phyloP scores from a whole-genome alignment of 306 rosid species.

The Biancaea sappan region DNA sequence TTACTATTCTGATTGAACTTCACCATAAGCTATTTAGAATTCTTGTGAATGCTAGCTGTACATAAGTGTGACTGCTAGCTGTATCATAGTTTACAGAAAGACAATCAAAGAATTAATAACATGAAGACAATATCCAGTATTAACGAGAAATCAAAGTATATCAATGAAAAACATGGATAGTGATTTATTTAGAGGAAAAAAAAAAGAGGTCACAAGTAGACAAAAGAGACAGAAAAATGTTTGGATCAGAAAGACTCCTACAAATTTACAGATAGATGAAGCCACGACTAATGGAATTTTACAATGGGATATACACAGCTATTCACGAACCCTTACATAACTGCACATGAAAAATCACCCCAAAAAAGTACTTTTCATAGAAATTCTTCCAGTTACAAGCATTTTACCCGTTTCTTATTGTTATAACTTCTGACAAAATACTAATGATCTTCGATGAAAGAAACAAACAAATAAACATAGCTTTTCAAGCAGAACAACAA shows the following conservation, averaged over 20 bases:
- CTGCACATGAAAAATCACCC: not conserved
- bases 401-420: not conserved
- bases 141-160: not conserved
- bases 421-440: not conserved
- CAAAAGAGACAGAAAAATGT: not conserved
- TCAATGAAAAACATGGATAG: not conserved
- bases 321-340: not conserved
- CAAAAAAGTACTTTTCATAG: not conserved
- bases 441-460: not conserved
- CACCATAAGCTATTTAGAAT: slow-evolving; percentile 43
- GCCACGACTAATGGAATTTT: not conserved
- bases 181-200: not conserved
- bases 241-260: not conserved
- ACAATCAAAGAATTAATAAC: slow-evolving; percentile 38
- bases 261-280: not conserved
- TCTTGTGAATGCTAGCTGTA: not conserved
- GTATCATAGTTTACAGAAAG: slow-evolving; percentile 36
- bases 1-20: slow-evolving; percentile 37
- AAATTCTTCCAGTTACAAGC: not conserved
- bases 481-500: not conserved
- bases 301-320: not conserved
- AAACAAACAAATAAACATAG: not conserved
- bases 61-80: not conserved
- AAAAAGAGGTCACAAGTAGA: not conserved
- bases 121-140: not conserved